These are phyloP conservation scores for Rhizomucor pusillus DNA, from an alignment of 371 early-diverging fungal species.

Conservation along the genomic window DNA sequence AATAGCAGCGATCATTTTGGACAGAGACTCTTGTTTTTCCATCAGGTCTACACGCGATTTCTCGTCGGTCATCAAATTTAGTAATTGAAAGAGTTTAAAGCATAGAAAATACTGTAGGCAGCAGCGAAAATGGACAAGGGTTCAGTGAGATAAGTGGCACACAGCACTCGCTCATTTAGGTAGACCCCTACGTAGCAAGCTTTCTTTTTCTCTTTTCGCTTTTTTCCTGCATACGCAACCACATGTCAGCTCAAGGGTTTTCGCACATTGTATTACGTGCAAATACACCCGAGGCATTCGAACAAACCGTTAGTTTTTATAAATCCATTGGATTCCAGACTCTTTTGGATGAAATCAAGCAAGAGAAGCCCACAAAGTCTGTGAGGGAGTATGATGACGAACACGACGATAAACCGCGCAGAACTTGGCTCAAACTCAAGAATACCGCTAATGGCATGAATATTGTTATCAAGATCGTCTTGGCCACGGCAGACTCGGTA, in stretches of 20 bases:
- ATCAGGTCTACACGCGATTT: too few species aligned
- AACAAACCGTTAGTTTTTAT: slow-evolving; percentile 54
- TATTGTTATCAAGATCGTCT: slow-evolving; percentile 39
- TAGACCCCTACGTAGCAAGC: too few species aligned
- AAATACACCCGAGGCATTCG: slow-evolving; percentile 24
- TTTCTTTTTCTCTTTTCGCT: neutral
- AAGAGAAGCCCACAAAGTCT: neutral
- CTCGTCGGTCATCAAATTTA: too few species aligned
- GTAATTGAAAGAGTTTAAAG: too few species aligned
- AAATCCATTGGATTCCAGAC: slow-evolving; percentile 51
- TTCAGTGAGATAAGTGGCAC: too few species aligned
- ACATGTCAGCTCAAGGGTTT: slow-evolving; percentile 35
- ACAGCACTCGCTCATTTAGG: too few species aligned
- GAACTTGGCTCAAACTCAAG: slow-evolving; percentile 48
- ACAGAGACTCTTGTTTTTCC: too few species aligned
- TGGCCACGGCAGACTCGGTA: slow-evolving; percentile 13
- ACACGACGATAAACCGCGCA: slow-evolving; percentile 18
- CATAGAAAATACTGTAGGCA: too few species aligned
- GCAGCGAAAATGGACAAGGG: too few species aligned
- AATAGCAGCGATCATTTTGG: neutral
- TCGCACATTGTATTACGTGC: slow-evolving; percentile 62
- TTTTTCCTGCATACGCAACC: neutral
- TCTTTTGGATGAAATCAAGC: slow-evolving; percentile 10
- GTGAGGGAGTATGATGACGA: neutral
- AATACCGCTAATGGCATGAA: slow-evolving; percentile 24